phyloP scores from a whole-genome alignment of 176 grass and related monocot genomes.

The Raddia guianensis region DNA sequence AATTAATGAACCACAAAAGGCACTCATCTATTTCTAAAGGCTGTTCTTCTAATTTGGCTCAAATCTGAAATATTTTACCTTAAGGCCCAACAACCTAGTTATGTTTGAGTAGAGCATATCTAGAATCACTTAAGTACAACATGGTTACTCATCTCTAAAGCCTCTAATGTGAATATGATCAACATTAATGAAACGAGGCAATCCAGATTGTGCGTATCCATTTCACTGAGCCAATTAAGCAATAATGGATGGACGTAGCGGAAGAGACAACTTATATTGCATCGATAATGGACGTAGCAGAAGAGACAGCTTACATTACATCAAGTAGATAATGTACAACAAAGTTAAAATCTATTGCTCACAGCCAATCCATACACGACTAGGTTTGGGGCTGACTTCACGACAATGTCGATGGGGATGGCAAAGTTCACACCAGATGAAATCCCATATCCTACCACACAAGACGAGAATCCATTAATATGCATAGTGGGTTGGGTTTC shows the following conservation, averaged over 20 bases:
- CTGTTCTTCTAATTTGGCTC: not conserved
- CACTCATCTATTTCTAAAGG: not conserved
- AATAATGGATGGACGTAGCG: not conserved
- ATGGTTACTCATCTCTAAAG: not conserved
- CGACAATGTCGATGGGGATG: constrained; percentile 77
- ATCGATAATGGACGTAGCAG: not conserved
- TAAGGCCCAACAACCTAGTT: not conserved
- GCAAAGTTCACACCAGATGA: constrained; percentile 92
- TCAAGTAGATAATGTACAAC: not conserved
- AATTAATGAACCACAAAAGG: not conserved
- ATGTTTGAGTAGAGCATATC: not conserved
- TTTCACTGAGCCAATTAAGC: not conserved
- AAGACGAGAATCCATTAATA: constrained; percentile 30
- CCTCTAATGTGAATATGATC: not conserved
- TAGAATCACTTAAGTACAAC: not conserved
- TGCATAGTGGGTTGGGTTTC: not conserved
- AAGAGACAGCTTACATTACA: not conserved
- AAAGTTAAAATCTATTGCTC: constrained; percentile 72
- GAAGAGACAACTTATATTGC: no score
- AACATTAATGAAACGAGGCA: not conserved
- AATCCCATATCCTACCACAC: constrained; percentile 69
- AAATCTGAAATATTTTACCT: not conserved
- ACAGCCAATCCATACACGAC: constrained; percentile 73
- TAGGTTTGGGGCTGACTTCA: constrained; percentile 61
- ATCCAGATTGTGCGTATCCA: not conserved